phyloP scores from a whole-genome alignment of 106 monocot genomes.

The Dendrobium officinale region DNA sequence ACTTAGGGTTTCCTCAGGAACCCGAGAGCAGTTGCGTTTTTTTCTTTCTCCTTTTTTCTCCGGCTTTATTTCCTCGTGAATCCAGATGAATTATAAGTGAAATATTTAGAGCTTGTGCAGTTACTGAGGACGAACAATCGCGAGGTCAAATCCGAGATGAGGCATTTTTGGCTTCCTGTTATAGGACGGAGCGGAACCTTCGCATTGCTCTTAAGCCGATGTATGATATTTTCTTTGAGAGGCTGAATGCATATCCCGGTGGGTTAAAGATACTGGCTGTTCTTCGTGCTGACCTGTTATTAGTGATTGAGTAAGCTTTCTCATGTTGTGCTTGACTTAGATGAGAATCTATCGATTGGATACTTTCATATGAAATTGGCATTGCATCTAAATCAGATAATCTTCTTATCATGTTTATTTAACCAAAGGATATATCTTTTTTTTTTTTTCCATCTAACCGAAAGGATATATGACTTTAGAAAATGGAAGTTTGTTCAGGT shows the following conservation, averaged over 20 bases:
- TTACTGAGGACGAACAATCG: not conserved
- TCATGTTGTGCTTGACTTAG: not conserved
- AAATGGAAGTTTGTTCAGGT: no score
- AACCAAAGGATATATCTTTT: not conserved
- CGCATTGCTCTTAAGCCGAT: slow-evolving; percentile 57
- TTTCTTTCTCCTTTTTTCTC: not conserved
- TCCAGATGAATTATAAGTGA: not conserved
- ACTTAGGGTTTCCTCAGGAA: slow-evolving; percentile 23
- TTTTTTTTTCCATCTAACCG: not conserved
- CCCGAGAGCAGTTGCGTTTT: not conserved
- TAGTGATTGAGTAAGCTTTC: slow-evolving; percentile 36
- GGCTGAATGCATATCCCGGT: slow-evolving; percentile 54
- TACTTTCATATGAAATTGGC: not conserved
- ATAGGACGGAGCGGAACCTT: slow-evolving; percentile 66
- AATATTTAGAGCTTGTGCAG: not conserved
- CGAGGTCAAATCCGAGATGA: slow-evolving; percentile 24
- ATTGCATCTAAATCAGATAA: not conserved
- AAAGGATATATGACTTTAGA: no score
- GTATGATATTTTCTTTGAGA: slow-evolving; percentile 56
- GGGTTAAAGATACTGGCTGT: slow-evolving; percentile 65
- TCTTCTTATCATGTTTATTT: no score
- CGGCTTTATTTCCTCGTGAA: no score
- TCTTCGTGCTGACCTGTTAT: slow-evolving; percentile 74
- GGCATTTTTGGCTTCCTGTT: slow-evolving; percentile 29
- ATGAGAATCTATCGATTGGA: not conserved